Conservation (phyloP, 129 eudicot species). For the Flaveria brownii region DNA sequence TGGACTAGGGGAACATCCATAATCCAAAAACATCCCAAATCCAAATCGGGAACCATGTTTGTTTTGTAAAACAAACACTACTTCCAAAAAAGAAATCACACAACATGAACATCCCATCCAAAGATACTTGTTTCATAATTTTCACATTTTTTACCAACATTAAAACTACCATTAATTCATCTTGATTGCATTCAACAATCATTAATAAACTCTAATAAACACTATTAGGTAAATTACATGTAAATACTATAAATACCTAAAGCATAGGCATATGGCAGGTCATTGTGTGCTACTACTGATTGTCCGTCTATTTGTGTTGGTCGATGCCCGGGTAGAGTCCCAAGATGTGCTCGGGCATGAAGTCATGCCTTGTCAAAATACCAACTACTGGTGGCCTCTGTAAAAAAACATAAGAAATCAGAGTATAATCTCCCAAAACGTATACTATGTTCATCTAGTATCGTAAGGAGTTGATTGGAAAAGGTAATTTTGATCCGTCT, state of each 20-base stretch:
- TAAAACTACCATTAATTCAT: conserved; percentile 13
- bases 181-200: conserved; percentile 37
- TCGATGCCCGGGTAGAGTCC: conserved; percentile 79
- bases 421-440: background rate
- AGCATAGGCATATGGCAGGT: background rate
- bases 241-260: conserved; percentile 10
- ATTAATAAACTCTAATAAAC: conserved; percentile 22
- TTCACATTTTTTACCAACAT: conserved; percentile 5
- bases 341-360: conserved; percentile 83
- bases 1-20: no score
- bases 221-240: conserved; percentile 17
- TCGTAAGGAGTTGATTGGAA: background rate
- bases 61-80: no score
- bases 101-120: conserved; percentile 4
- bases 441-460: background rate
- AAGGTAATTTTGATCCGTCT: background rate
- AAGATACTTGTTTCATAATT: conserved; percentile 16
- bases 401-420: conserved; percentile 16
- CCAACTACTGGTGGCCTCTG: conserved; percentile 88
- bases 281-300: background rate
- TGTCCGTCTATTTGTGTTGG: conserved; percentile 36
- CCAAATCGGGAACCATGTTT: no score
- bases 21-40: no score
- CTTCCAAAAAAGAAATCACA: no score
- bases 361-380: conserved; percentile 89